Base-by-base conservation (phyloP, 2,329 filamentous ascomycete genomes). In the Aspergillus hiratsukae region DNA sequence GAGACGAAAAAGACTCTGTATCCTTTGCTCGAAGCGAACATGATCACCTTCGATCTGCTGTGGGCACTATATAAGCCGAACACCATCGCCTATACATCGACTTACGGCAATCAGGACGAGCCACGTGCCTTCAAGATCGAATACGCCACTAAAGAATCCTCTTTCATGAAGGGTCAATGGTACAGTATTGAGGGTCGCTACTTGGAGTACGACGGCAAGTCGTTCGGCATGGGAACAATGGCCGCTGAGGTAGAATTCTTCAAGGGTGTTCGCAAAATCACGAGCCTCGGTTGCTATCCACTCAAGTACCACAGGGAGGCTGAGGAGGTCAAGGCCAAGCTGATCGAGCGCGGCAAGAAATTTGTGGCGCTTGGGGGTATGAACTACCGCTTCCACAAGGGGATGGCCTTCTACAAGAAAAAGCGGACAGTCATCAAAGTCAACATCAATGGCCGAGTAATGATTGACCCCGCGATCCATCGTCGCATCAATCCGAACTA, bases 41-140 rank as follows among this genome's bases (percentile, higher is more conserved):
- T 91, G 48, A 95, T 96, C 69, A 95, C 90, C 0, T 96, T 92
- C 64, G 90, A 96, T 56, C 81, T 95, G 2, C 78, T 95, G 1
- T 96, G 91, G 91, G 90, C 91, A 0, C 76, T 96, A 3, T 95
- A 89, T 82, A 95, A 94, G 67, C 91, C 91, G 0, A 89, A 91
- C 65, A 91, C 89, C 0, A 83, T 96, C 21, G 87, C 85, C 1
- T 93, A 88, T 69, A 85, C 87, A 0, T 83, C 85, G 0, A 93
- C 89, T 0, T 96, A 96, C 60, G 88, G 88, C 3, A 86, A 84
- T 37, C 76, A 80, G 14, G 89, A 93, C 41, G 87, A 94, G 64
- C 89, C 90, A 1, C 84, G 90, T 17, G 88, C 88, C 9, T 93
- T 95, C 81, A 91, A 89, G 70, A 85, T 93, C 1, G 89, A 93